phyloP scores from a whole-genome alignment of 495 filamentous ascomycete genomes.

The Neurospora discreta region DNA sequence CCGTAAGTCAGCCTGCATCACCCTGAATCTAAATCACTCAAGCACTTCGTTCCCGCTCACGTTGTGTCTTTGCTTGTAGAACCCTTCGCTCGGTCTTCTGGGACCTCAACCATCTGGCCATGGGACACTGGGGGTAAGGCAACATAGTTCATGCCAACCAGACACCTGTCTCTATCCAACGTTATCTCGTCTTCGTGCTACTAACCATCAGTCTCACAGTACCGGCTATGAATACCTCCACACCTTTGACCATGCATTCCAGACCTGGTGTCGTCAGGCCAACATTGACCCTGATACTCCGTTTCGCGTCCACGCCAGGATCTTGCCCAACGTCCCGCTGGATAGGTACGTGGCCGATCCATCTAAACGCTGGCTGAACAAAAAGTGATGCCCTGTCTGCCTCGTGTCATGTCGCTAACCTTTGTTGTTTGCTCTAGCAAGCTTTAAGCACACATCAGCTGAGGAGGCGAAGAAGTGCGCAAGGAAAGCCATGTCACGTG shows the following conservation, averaged over 20 bases:
- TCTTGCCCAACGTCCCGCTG: neutral
- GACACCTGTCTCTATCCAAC: neutral
- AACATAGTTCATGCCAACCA: neutral
- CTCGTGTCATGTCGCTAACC: neutral
- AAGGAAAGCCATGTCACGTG: conserved; percentile 48
- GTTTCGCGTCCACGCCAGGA: neutral
- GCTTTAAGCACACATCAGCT: neutral
- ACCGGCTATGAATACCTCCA: neutral
- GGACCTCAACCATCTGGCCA: neutral
- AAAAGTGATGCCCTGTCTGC: neutral
- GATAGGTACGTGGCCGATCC: neutral
- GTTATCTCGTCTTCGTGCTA: neutral
- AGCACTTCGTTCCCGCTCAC: neutral
- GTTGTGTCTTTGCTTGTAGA: neutral
- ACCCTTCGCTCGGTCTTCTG: neutral
- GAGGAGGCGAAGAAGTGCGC: conserved; percentile 28
- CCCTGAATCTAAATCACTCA: neutral
- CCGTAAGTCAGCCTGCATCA: neutral
- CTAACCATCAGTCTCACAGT: neutral
- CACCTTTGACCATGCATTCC: neutral
- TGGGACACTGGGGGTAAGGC: neutral
- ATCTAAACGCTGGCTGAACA: neutral
- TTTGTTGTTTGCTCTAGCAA: neutral
- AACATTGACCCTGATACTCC: neutral
- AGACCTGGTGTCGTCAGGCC: neutral